Base-by-base conservation (phyloP, 2,329 filamentous ascomycete species). In the Nigrospora osmanthi region DNA sequence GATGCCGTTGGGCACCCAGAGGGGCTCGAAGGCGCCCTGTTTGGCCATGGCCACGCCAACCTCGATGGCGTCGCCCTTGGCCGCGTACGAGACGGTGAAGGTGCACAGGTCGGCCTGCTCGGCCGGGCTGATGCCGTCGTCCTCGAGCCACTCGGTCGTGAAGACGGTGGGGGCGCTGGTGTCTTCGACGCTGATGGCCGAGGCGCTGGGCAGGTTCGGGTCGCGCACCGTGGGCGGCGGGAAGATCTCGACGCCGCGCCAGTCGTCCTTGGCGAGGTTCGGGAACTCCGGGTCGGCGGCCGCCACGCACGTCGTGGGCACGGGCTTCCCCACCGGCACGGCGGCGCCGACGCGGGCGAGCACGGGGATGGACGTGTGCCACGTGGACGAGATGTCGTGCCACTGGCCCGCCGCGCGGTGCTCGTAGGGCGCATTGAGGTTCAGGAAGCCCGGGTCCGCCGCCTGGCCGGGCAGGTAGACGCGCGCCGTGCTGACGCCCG, bases 341-440 rank as follows among this genome's bases (percentile, higher is more conserved):
- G 65, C 59, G 10, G 65, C 55, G 10, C 68, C 65, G 31, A 69
- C 54, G 52, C 66, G 62, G 40, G 63, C 62, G 32, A 67, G 56
- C 10, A 70, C 56, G 0, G 68, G 61, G 38, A 71, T 67, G 13
- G 66, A 63, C 2, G 58, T 63, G 39, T 70, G 60, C 68, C 67
- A 72, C 36, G 68, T 62, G 0, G 66, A 65, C 15, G 65, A 63
- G 4, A 71, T 52, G 0, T 59, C 58, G 31, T 58, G 61, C 67
- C 69, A 72, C 43, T 61, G 57, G 0, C 68, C 69, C 0, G 67
- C 59, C 17, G 64, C 55, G 6, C 82, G 62, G 49, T 81, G 73
- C 43, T 81, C 70, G 51, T 81, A 78, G 0, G 81, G 79, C 0
- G 71, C 66, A 42, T 82, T 82, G 33, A 81, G 60, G 54, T 86